A percentile compares a stretch with the other conserved stretches of the same genome.
Evolutionary conservation across 805 yeast species (phyloP).

Genomic region (Wickerhamiella cacticola): DNA sequence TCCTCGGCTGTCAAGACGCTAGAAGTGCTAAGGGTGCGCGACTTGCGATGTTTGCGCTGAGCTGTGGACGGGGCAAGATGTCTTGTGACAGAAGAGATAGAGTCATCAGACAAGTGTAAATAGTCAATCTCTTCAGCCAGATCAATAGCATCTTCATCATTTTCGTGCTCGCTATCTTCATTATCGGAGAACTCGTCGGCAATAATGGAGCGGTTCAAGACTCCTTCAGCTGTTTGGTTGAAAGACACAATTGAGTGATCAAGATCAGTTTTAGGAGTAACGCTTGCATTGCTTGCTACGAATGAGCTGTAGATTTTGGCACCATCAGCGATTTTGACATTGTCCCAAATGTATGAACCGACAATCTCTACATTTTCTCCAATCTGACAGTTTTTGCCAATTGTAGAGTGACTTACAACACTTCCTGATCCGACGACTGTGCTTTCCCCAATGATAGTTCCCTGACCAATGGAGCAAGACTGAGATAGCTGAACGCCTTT

Average conservation of each 20-base stretch:
- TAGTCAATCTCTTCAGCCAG: slow-evolving; percentile 23
- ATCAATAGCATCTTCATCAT: slow-evolving; percentile 14
- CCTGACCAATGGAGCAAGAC: slow-evolving; percentile 70
- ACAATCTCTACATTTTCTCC: slow-evolving; percentile 62
- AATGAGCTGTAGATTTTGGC: slow-evolving; percentile 49
- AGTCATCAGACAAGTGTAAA: slow-evolving; percentile 27
- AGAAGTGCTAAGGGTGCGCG: slow-evolving; percentile 20
- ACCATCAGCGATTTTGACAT: slow-evolving; percentile 58
- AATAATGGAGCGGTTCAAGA: slow-evolving; percentile 34
- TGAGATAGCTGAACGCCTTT: slow-evolving; percentile 81
- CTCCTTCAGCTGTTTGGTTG: slow-evolving; percentile 51
- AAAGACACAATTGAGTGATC: slow-evolving; percentile 66
- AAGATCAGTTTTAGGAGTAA: slow-evolving; percentile 43
- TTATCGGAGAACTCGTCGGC: slow-evolving; percentile 22
- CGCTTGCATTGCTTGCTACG: slow-evolving; percentile 50
- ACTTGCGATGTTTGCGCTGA: slow-evolving; percentile 11
- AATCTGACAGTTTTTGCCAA: slow-evolving; percentile 77
- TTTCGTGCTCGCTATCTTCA: slow-evolving; percentile 25
- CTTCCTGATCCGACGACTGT: slow-evolving; percentile 70
- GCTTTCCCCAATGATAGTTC: slow-evolving; percentile 71
- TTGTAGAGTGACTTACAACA: slow-evolving; percentile 50
- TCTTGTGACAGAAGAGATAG: slow-evolving; percentile 21
- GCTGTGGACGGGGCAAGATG: slow-evolving; percentile 14
- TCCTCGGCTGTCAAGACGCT: slow-evolving; percentile 40
- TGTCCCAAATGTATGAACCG: slow-evolving; percentile 81